Evolutionary conservation across 2,329 filamentous ascomycete species (phyloP), one percentile per base, ranked within the genome.

Genomic region (Aspergillus sp.): DNA sequence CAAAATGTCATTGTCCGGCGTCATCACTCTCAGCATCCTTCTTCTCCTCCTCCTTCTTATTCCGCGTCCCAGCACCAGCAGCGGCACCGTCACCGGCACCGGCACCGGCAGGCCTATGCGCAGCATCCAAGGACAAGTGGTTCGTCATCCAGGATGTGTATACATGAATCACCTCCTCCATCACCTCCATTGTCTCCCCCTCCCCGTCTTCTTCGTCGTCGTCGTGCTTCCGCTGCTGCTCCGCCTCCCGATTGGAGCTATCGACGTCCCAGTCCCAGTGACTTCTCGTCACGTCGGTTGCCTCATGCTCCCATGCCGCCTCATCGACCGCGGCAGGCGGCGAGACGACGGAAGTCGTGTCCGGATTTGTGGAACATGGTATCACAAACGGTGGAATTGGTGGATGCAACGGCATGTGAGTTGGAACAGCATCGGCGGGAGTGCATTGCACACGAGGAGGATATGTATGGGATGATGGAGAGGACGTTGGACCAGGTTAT

Each of bases 401-500:
- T 54, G 8, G 56, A 51, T 39, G 50, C 51, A 7, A 54, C 55
- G 2, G 53, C 55, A 3, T 39, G 48, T 3, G 54, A 60, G 3
- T 44, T 54, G 1, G 57, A 60, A 26, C 32, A 69, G 61, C 46
- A 69, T 64, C 52, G 66, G 62, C 26, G 67, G 61, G 28, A 70
- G 61, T 4, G 64, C 80, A 44, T 57, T 5, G 39, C 48, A 4
- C 45, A 52, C 2, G 52, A 52, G n/a, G 41, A 51, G 3, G 58
- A 60, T 44, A 45, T 59, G 12, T 80, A 74, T 55, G 79, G 86
- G 56, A 69, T 80, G 46, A 77, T 88, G 41, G 77, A 74, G 9
- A 71, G 72, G 3, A 80, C 80, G 44, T 76, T 90, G 50, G 78
- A 87, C 61, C 69, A 79, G 40, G 74, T 88, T 47, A 80, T 90